phyloP scores from a whole-genome alignment of 192 early-diverging fungal genomes.

The Phlyctochytrium bullatum region DNA sequence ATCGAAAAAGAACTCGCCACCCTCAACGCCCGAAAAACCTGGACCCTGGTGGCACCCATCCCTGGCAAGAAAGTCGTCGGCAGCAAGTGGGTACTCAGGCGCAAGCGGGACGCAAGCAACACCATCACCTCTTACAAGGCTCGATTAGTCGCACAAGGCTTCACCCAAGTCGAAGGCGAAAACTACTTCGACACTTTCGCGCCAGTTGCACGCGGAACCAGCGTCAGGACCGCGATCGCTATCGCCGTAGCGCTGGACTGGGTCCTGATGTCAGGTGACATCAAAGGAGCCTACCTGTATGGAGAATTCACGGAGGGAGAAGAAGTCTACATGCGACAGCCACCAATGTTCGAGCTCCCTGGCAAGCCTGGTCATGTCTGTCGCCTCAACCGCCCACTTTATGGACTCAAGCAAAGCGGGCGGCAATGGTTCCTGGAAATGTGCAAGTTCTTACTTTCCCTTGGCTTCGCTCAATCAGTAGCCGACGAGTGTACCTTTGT shows the following conservation, averaged over 20 bases:
- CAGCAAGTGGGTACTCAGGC: constrained; percentile 26
- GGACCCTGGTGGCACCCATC: no score
- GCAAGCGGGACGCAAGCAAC: constrained; percentile 22
- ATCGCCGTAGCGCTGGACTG: constrained; percentile 11
- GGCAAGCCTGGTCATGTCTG: neutral
- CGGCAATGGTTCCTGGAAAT: neutral
- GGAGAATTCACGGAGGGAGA: neutral
- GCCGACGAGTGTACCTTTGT: neutral
- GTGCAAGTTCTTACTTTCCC: neutral
- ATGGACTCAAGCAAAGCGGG: constrained; percentile 1
- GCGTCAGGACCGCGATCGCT: constrained; percentile 18
- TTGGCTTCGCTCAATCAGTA: neutral
- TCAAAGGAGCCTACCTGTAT: neutral
- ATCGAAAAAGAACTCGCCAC: no score
- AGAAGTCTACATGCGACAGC: constrained; percentile 7
- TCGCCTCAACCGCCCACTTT: neutral
- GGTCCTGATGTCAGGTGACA: constrained; percentile 5
- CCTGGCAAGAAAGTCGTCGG: constrained; percentile 28
- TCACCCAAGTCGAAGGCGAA: constrained; percentile 29
- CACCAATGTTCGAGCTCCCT: neutral
- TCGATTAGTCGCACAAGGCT: constrained; percentile 32
- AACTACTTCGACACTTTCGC: constrained; percentile 42
- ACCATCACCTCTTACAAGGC: constrained; percentile 28
- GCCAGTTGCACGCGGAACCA: constrained; percentile 32
- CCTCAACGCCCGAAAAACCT: no score